Conservation (phyloP, 257 asterid species). For the Salvia rosmarinus region DNA sequence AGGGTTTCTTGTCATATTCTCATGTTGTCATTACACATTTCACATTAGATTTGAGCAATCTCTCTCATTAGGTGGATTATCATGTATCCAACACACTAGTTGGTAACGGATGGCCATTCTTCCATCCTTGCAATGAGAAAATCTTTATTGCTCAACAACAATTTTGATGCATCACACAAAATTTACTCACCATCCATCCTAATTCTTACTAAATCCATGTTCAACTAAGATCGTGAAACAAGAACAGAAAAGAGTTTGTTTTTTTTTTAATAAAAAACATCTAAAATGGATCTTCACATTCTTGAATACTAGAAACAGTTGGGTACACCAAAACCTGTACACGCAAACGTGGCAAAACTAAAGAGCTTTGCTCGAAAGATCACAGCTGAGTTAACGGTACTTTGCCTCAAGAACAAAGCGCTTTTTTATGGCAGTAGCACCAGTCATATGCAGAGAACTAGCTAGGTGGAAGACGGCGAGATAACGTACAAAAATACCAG, state of each 20-base stretch:
- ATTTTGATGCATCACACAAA: too few species aligned
- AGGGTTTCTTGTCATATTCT: too few species aligned
- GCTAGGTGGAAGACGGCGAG: neutral
- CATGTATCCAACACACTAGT: too few species aligned
- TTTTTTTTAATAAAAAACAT: too few species aligned
- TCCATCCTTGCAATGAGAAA: too few species aligned
- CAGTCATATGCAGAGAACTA: neutral
- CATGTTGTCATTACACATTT: too few species aligned
- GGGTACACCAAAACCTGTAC: conserved; percentile 32
- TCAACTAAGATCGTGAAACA: neutral
- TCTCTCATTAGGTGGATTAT: too few species aligned
- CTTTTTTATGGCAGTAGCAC: neutral
- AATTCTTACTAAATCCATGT: too few species aligned
- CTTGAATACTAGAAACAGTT: conserved; percentile 18
- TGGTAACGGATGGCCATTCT: too few species aligned
- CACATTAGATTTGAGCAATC: too few species aligned
- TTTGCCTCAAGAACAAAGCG: neutral
- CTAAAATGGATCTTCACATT: conserved; percentile 9
- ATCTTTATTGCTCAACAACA: too few species aligned
- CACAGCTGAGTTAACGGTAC: neutral
- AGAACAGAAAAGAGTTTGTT: neutral
- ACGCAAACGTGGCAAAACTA: neutral
- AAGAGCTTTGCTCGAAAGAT: conserved; percentile 1
- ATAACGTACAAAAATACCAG: conserved; percentile 7
- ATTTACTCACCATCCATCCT: too few species aligned